phyloP scores from a whole-genome alignment of 345 rosid species.

The Boechera retrofracta region DNA sequence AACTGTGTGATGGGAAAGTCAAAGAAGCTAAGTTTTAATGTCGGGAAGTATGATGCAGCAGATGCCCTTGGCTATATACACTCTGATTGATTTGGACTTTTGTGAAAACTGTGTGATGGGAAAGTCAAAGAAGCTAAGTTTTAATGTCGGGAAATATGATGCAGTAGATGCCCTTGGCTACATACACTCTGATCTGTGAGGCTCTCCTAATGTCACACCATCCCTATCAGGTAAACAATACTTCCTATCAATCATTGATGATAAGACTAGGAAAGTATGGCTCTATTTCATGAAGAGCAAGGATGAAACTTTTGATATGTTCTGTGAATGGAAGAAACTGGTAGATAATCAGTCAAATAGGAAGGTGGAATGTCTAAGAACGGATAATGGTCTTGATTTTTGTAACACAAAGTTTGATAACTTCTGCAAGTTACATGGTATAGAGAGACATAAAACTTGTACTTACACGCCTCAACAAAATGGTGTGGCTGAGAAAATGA shows the following conservation, averaged over 20 bases:
- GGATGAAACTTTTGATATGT: background rate
- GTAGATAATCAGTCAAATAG: background rate
- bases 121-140: background rate
- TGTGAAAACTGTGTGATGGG: background rate
- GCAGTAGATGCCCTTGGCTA: background rate
- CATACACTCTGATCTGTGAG: background rate
- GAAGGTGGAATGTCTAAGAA: background rate
- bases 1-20: background rate
- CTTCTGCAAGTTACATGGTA: background rate
- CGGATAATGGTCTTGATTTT: background rate
- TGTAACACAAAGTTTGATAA: too few species aligned
- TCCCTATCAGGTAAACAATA: background rate
- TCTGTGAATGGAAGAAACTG: background rate
- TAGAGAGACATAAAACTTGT: background rate
- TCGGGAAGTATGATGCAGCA: accelerated
- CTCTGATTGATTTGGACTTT: background rate
- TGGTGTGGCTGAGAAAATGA: background rate
- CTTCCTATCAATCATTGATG: background rate
- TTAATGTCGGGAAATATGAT: background rate
- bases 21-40: background rate
- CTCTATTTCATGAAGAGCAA: background rate
- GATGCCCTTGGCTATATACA: background rate
- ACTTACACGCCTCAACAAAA: background rate
- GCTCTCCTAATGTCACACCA: background rate
- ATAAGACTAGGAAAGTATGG: background rate